Evolutionary conservation across 2,329 filamentous ascomycete genomes (phyloP).

Genomic region (Tolypocladium pustulatum): DNA sequence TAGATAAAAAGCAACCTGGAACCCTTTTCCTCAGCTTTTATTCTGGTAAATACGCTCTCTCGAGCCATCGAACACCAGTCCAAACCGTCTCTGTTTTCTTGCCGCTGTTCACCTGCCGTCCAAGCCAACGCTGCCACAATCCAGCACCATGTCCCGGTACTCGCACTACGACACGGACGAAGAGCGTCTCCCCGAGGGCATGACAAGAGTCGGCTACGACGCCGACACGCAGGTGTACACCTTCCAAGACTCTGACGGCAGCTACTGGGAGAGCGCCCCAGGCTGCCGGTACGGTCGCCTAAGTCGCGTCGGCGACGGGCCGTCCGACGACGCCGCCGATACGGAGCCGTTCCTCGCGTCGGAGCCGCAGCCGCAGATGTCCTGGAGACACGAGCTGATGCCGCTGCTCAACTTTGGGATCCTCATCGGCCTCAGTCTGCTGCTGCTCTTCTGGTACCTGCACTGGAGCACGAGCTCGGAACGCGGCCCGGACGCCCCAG

Average conservation of each 20-base stretch:
- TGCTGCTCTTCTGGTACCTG: slow-evolving; percentile 40
- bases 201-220: slow-evolving; percentile 45
- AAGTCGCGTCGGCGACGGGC: slow-evolving; percentile 23
- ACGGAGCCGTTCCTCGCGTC: slow-evolving; percentile 20
- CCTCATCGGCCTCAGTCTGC: slow-evolving; percentile 38
- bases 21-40: background rate
- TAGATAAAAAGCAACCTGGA: background rate
- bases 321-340: slow-evolving; percentile 14
- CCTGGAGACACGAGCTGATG: slow-evolving; percentile 41
- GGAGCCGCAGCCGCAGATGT: slow-evolving; percentile 17
- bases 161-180: slow-evolving; percentile 35
- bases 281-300: slow-evolving; percentile 39
- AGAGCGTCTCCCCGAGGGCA: slow-evolving; percentile 42
- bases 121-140: background rate
- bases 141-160: slow-evolving; percentile 15
- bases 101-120: background rate
- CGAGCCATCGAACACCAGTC: background rate
- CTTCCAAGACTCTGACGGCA: slow-evolving; percentile 37
- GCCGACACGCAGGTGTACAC: slow-evolving; percentile 43
- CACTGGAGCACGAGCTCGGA: slow-evolving; percentile 16
- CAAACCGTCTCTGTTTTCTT: background rate
- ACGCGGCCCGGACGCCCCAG: background rate
- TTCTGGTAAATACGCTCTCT: background rate
- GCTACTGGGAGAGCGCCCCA: slow-evolving; percentile 37
- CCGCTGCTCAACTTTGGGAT: slow-evolving; percentile 50